A percentile compares a stretch with the other conserved stretches of the same genome.
Conservation (phyloP, 73 alveolate genomes). For the Paramecium primaurelia region DNA sequence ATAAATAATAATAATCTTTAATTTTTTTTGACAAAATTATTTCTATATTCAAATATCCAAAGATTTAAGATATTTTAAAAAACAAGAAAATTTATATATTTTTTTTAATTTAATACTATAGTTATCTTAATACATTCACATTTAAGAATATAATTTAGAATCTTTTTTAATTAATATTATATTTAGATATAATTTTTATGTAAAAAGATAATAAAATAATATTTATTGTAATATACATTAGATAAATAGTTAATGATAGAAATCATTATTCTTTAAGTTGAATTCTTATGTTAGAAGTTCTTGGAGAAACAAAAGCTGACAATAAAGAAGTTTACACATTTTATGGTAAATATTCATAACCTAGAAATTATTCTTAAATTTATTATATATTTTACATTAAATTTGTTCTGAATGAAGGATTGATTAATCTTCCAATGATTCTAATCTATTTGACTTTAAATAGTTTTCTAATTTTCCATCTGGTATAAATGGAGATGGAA, state of each 20-base stretch:
- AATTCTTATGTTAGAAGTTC: not conserved
- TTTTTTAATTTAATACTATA: no score
- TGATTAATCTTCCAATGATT: conserved; percentile 11
- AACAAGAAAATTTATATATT: no score
- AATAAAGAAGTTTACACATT: not conserved
- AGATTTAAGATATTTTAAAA: no score
- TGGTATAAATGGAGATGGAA: conserved; percentile 80
- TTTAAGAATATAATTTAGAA: no score
- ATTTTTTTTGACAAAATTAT: no score
- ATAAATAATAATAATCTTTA: no score
- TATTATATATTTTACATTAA: not conserved
- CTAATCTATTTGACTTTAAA: conserved; percentile 28
- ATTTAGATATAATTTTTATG: not conserved
- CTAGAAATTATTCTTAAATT: not conserved
- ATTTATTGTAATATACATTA: not conserved
- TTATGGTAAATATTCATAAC: not conserved
- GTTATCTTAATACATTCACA: not conserved
- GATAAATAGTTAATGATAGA: not conserved
- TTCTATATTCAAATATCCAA: no score
- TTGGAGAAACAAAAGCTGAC: not conserved
- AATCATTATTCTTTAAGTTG: not conserved
- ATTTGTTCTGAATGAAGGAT: not conserved
- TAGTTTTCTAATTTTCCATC: conserved; percentile 33
- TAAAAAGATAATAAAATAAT: not conserved
- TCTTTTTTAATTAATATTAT: no score